Evolutionary conservation across 2,329 filamentous ascomycete genomes (phyloP).

Genomic region (Cercospora janseana): DNA sequence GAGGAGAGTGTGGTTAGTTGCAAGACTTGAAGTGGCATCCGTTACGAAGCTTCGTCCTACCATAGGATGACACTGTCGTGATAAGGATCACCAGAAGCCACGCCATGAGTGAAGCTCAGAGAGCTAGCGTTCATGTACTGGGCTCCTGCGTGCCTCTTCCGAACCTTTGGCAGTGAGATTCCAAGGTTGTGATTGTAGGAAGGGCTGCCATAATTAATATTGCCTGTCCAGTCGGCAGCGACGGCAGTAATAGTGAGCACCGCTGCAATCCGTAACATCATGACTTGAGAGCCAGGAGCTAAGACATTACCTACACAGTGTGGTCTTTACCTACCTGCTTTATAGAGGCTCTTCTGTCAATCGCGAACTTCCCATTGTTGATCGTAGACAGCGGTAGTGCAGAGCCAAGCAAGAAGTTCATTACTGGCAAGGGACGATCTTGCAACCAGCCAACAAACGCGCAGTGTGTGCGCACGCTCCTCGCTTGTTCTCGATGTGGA

Average conservation of each 20-base stretch:
- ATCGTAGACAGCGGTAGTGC: slow-evolving; percentile 2
- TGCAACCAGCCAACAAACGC: slow-evolving; percentile 10
- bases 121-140: slow-evolving; percentile 45
- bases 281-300: background rate
- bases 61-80: slow-evolving; percentile 44
- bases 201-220: slow-evolving; percentile 66
- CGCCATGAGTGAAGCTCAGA: slow-evolving; percentile 61
- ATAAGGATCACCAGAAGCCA: slow-evolving; percentile 45
- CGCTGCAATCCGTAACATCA: slow-evolving; percentile 1
- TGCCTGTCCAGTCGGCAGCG: slow-evolving; percentile 40
- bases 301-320: background rate
- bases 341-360: slow-evolving; percentile 2
- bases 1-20: background rate
- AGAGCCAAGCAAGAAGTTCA: background rate
- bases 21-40: too few species aligned
- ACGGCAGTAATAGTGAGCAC: slow-evolving; percentile 11
- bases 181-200: slow-evolving; percentile 63
- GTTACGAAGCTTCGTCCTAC: too few species aligned
- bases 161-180: slow-evolving; percentile 60
- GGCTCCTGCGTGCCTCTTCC: slow-evolving; percentile 51
- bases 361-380: background rate
- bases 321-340: background rate
- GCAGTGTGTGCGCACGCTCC: slow-evolving; percentile 15
- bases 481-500: slow-evolving; percentile 7
- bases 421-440: background rate